These are phyloP conservation scores for Microbotryum lychnidis-dioicae DNA, from an alignment of 1,284 basidiomycete species.

Conservation along the genomic window DNA sequence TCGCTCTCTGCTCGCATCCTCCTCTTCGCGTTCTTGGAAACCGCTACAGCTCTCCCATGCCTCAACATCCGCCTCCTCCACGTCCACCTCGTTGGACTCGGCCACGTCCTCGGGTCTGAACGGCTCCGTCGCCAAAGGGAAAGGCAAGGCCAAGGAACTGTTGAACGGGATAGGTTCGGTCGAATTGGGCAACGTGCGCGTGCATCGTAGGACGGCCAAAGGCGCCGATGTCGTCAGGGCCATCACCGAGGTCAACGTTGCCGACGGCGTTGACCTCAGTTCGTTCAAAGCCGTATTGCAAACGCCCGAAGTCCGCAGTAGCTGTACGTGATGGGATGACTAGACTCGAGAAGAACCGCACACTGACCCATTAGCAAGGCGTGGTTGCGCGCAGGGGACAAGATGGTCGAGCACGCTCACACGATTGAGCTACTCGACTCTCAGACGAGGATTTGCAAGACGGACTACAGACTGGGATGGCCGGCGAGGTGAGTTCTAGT, in stretches of 20 bases:
- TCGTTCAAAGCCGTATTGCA: conserved; percentile 72
- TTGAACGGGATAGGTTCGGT: conserved; percentile 36
- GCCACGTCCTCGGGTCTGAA: not conserved
- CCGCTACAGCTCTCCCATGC: conserved; percentile 37
- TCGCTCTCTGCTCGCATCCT: conserved; percentile 37
- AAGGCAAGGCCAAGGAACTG: conserved; percentile 26
- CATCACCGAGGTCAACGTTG: conserved; percentile 63
- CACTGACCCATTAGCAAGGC: not conserved
- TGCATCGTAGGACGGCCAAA: conserved; percentile 42
- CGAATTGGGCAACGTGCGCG: conserved; percentile 40
- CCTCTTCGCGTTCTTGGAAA: conserved; percentile 42
- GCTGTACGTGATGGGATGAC: conserved; percentile 45
- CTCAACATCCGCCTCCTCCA: conserved; percentile 32
- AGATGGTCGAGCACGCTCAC: conserved; percentile 75
- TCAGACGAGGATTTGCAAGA: conserved; percentile 74
- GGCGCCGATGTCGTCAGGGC: conserved; percentile 73
- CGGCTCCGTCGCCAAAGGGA: not conserved
- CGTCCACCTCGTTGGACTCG: conserved; percentile 1
- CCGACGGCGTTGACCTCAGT: conserved; percentile 58
- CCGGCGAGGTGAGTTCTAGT: conserved; percentile 68
- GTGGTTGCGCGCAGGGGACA: conserved; percentile 55
- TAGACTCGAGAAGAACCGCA: not conserved
- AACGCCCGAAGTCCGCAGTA: conserved; percentile 73
- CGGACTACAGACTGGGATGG: conserved; percentile 89
- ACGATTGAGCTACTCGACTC: conserved; percentile 80